Base-by-base conservation (phyloP, 164 flowering plant species). In the Nymphaea thermarum region DNA sequence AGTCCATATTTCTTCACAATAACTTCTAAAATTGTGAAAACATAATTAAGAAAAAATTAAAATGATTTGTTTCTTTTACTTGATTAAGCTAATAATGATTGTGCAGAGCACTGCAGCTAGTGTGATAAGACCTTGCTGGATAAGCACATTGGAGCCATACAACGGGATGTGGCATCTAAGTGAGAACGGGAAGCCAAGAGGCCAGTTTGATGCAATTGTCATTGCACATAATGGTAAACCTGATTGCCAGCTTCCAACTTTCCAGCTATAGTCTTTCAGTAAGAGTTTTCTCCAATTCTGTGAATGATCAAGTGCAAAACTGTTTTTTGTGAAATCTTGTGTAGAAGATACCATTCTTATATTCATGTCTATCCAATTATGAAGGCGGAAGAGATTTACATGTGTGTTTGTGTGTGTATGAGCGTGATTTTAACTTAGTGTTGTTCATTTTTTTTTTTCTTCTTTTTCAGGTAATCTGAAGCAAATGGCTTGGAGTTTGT, bases 111-210 rank as follows among this genome's bases (percentile, higher is more conserved):
- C 51, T 12, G 70, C 78, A 88, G 85, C 87, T 60, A 73, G 85
- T 77, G 93, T 94, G 73, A 85, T 79, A 70, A 84, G 96, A 65
- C 96, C 97, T 69, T 88, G 89, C 79, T 94, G 98, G 98, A 86
- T 94, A 71, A 88, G 95, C 84, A 83, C 79, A 68, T 72, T 94
- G 25, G 97, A 88, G 70, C 95, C 98, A 8, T 86, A 79, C 70
- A 94, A 94, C 71, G 97, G 97, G 77, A 81, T 79, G 90, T 94
- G 98, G 98, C 82, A 89, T 76, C 75, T 94, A 71, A 86, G 88
- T 69, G 96, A 89, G 80, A 91, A 94, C 70, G 90, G 89, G 64
- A 89, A 91, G 78, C 89, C 89, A 44, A 72, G 81, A 43, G 98
- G 97, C 60, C 78, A 82, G 75, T 94, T 89, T 77, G 96, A 94